Percentiles rank a stretch among this genome's conserved stretches.
phyloP scores from a whole-genome alignment of 306 rosid genomes.

The Gastrolobium villosum region DNA sequence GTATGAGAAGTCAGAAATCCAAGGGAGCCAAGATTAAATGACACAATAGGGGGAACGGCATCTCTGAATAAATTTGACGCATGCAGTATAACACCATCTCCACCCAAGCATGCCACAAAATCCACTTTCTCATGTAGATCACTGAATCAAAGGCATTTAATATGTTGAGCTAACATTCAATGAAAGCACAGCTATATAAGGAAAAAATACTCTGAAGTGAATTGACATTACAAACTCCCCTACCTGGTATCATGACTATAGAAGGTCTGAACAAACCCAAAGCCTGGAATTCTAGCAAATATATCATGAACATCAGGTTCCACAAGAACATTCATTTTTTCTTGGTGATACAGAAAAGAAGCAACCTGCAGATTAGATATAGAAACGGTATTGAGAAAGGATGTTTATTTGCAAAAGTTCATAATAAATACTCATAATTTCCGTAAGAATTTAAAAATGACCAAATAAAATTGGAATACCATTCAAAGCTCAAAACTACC shows the following conservation, averaged over 20 bases:
- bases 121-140: slow-evolving; percentile 97
- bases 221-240: slow-evolving; percentile 42
- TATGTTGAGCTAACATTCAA: slow-evolving; percentile 45
- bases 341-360: slow-evolving; percentile 79
- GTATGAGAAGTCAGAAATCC: slow-evolving; percentile 96
- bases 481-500: slow-evolving; percentile 32
- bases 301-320: slow-evolving; percentile 96
- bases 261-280: slow-evolving; percentile 98
- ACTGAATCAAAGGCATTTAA: slow-evolving; percentile 60
- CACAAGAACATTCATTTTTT: slow-evolving; percentile 91
- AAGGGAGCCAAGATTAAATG: slow-evolving; percentile 98
- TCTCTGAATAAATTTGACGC: slow-evolving; percentile 91
- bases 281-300: slow-evolving; percentile 96
- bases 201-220: slow-evolving; percentile 15
- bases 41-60: slow-evolving; percentile 97
- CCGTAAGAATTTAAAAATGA: background rate
- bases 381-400: slow-evolving; percentile 42
- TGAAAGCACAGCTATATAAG: slow-evolving; percentile 36
- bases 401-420: slow-evolving; percentile 4
- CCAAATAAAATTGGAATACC: background rate
- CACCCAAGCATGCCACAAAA: slow-evolving; percentile 98
- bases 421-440: slow-evolving; percentile 29
- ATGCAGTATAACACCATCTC: slow-evolving; percentile 97
- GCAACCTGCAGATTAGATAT: slow-evolving; percentile 68
- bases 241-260: slow-evolving; percentile 95